Conservation (phyloP, 768 basidiomycete species). For the Mycena crocata region DNA sequence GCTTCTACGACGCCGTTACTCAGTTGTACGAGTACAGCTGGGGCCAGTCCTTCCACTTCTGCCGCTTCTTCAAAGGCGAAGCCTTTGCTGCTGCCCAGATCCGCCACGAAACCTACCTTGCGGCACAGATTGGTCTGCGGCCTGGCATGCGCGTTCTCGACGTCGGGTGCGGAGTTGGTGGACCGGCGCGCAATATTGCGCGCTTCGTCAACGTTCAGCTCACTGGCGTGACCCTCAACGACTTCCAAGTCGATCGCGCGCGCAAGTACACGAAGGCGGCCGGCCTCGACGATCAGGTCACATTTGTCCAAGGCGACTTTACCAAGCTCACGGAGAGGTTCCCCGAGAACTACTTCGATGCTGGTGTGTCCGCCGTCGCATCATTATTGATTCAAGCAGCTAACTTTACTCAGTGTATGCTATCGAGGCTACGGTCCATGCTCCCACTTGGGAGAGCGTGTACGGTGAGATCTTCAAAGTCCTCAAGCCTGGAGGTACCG, state of each 20-base stretch:
- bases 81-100: conserved; percentile 80
- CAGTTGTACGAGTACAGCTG: conserved; percentile 96
- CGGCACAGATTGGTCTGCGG: conserved; percentile 83
- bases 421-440: conserved; percentile 97
- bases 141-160: conserved; percentile 97
- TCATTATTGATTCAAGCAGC: not conserved
- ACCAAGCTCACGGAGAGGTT: conserved; percentile 95
- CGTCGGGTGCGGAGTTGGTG: conserved; percentile 98
- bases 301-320: conserved; percentile 94
- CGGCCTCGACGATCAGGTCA: conserved; percentile 80
- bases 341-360: conserved; percentile 94
- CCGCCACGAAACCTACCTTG: conserved; percentile 97
- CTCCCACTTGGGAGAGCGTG: conserved; percentile 95
- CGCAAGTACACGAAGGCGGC: conserved; percentile 81
- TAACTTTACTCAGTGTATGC: conserved; percentile 77
- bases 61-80: conserved; percentile 95
- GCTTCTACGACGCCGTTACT: conserved; percentile 97
- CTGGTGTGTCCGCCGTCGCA: conserved; percentile 67
- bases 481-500: conserved; percentile 94
- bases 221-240: conserved; percentile 94
- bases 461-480: conserved; percentile 94
- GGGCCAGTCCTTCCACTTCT: conserved; percentile 95
- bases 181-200: conserved; percentile 95
- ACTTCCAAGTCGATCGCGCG: conserved; percentile 92
- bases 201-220: conserved; percentile 88